Conservation (phyloP, 495 filamentous ascomycete species). For the Saxophila tyrrhenica region DNA sequence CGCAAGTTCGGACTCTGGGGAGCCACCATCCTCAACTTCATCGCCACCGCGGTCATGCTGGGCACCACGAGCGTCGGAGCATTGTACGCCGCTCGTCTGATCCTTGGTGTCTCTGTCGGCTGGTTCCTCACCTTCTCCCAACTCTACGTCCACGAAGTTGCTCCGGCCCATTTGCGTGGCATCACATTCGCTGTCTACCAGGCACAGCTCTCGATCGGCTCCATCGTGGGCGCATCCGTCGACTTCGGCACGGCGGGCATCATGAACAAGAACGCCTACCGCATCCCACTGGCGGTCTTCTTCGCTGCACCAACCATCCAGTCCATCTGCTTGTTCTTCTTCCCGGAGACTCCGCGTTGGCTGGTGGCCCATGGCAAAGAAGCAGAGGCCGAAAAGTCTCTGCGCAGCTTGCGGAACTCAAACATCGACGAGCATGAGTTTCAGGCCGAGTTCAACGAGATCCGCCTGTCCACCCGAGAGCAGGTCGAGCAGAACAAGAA, state of each 20-base stretch:
- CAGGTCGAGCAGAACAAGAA: slow-evolving; percentile 6
- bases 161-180: slow-evolving; percentile 41
- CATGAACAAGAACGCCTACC: slow-evolving; percentile 37
- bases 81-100: slow-evolving; percentile 44
- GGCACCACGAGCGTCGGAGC: slow-evolving; percentile 40
- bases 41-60: slow-evolving; percentile 48
- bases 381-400: slow-evolving; percentile 39
- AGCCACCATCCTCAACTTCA: slow-evolving; percentile 38
- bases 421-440: slow-evolving; percentile 17
- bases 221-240: slow-evolving; percentile 50
- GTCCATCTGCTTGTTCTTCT: slow-evolving; percentile 42
- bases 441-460: slow-evolving; percentile 17
- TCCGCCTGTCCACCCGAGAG: not conserved
- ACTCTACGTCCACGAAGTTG: slow-evolving; percentile 45
- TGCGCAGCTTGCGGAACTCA: slow-evolving; percentile 37
- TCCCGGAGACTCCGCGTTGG: slow-evolving; percentile 56
- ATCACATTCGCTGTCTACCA: slow-evolving; percentile 41
- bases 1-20: slow-evolving; percentile 39
- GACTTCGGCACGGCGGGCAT: slow-evolving; percentile 46
- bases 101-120: slow-evolving; percentile 47
- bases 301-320: slow-evolving; percentile 46
- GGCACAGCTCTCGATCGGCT: slow-evolving; percentile 40
- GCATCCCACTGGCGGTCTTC: slow-evolving; percentile 49
- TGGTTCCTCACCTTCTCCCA: slow-evolving; percentile 50
- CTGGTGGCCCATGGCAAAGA: slow-evolving; percentile 39